Base-by-base conservation (phyloP, 164 flowering plant species). In the Magnolia officinalis region DNA sequence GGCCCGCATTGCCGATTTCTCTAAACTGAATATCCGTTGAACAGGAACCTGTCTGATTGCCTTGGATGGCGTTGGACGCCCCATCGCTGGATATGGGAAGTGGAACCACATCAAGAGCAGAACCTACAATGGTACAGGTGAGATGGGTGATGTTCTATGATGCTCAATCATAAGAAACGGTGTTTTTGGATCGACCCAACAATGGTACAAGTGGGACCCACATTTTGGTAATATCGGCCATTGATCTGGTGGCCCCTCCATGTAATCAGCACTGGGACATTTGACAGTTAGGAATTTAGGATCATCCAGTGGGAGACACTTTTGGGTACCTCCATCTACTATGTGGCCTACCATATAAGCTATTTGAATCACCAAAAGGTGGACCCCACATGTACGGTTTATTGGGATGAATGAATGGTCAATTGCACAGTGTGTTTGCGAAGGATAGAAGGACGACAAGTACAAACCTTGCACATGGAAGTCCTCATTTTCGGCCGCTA, bases 381-480 rank as follows among this genome's bases (percentile, higher is more conserved):
- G 71, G 50, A 21, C 24, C 50, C 49, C 20, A 67, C 18, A 68
- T 11, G 24, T 23, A 23, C 68, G 24, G 14, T 45, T 59, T 59
- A 21, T 64, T n/a, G 19, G 13, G 67, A 2, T 2, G 10, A 64
- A 21, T n/a, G 24, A 64, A 19, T 64, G 23, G 9, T 64, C 5
- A 6, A 9, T n/a, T 21, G 67, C 21, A 10, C 24, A 64, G 16
- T 2, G 37, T 23, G 10, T 59, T 26, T 23, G 66, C n/a, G 13
- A 49, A 14, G 13, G 8, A 37, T 31, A 6, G 72, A 70, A 29
- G 55, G 72, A 21, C 49, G 21, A 50, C 24, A 20, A 49, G 20
- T 29, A 21, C 79, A 14, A 2, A 89, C 92, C 92, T 81, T 86
- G 85, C 23, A 85, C 86, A 45, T 81, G 82, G 71, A 82, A 81